A percentile compares a stretch with the other conserved stretches of the same genome.
Conservation (phyloP, 768 basidiomycete genomes). For the Termitomyces sp. region DNA sequence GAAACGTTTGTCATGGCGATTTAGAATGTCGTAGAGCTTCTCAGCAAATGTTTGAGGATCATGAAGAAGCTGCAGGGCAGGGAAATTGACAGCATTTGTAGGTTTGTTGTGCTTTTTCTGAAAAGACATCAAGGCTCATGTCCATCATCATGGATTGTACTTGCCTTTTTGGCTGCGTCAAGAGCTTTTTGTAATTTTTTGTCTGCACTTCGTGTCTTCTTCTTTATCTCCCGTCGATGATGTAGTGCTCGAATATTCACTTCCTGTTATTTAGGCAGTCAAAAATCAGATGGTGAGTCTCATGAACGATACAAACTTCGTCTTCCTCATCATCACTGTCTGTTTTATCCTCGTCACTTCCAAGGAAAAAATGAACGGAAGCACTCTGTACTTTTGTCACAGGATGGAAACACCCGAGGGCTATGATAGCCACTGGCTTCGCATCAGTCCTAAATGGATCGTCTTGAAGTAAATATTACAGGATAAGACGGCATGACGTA, state of each 20-base stretch:
- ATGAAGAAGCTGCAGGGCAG: conserved; percentile 86
- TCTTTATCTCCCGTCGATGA: conserved; percentile 89
- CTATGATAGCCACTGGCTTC: conserved; percentile 89
- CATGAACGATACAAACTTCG: conserved; percentile 27
- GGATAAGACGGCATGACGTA: conserved; percentile 20
- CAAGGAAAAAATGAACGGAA: conserved; percentile 95
- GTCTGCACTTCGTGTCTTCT: conserved; percentile 81
- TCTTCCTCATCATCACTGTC: conserved; percentile 71
- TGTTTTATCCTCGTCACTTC: conserved; percentile 70
- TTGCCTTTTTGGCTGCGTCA: conserved; percentile 71
- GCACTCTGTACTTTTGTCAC: conserved; percentile 91
- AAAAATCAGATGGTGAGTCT: not conserved
- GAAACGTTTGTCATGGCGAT: conserved; percentile 88
- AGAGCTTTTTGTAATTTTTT: conserved; percentile 73
- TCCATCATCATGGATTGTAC: conserved; percentile 5
- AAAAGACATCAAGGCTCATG: not conserved
- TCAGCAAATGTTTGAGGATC: conserved; percentile 97
- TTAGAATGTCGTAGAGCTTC: conserved; percentile 82
- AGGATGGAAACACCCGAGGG: conserved; percentile 91
- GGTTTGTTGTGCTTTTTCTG: conserved; percentile 31
- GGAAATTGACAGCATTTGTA: conserved; percentile 62
- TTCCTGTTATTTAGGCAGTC: conserved; percentile 30
- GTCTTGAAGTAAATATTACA: not conserved
- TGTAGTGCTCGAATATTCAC: conserved; percentile 70
- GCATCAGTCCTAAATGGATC: conserved; percentile 63